A percentile compares a stretch with the other conserved stretches of the same genome.
These are phyloP conservation scores for Geoglossum cookeanum DNA, from an alignment of 2,329 filamentous ascomycete genomes.

Conservation along the genomic window DNA sequence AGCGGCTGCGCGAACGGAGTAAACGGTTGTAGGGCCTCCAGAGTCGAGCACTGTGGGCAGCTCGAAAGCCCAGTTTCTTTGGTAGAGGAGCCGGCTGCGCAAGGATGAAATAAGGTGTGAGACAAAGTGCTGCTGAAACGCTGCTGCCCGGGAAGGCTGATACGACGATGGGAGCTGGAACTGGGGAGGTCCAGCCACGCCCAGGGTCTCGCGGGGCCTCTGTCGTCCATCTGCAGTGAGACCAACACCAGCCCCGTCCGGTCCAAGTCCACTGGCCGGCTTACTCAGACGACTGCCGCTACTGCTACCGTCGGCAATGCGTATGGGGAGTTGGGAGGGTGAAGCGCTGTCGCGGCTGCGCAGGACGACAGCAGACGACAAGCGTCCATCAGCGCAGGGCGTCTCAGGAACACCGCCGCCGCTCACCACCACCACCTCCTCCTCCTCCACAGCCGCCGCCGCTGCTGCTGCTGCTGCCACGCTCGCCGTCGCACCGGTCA, in stretches of 20 bases:
- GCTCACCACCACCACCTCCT: neutral
- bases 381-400: neutral
- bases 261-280: neutral
- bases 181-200: neutral
- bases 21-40: neutral
- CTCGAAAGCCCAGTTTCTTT: neutral
- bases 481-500: neutral
- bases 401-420: neutral
- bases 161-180: neutral
- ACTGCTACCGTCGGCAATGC: neutral
- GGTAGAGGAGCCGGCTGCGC: neutral
- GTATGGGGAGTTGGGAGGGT: neutral
- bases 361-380: neutral
- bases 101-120: conserved; percentile 1
- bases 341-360: neutral
- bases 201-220: neutral
- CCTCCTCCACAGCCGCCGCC: no score
- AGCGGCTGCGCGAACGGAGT: neutral
- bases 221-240: neutral
- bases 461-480: no score
- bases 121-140: neutral
- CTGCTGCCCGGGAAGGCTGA: neutral
- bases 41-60: neutral
- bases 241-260: neutral
- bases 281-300: neutral